A percentile compares a stretch with the other conserved stretches of the same genome.
Conservation (phyloP, 2,329 filamentous ascomycete genomes). For the Epichloe scottii region DNA sequence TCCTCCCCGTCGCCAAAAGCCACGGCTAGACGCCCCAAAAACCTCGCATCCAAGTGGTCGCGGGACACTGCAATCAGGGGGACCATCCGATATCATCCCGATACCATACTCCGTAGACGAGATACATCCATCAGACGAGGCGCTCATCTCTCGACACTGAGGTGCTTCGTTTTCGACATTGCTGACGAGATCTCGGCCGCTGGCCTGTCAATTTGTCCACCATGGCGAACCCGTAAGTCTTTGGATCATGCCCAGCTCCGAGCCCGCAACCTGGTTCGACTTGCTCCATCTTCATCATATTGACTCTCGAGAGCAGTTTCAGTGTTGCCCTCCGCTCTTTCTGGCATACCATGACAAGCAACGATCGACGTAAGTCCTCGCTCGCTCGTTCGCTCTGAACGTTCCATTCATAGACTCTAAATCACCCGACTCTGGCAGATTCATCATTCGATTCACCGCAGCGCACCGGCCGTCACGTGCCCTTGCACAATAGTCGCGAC, state of each 20-base stretch:
- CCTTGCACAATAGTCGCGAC: constrained; percentile 70
- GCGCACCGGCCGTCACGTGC: constrained; percentile 79
- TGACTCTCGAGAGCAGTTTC: constrained; percentile 33
- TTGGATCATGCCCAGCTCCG: too few relatives aligned
- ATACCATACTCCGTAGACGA: not conserved
- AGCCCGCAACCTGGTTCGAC: not conserved
- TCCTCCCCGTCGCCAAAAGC: not conserved
- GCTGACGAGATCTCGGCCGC: not conserved
- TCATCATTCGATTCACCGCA: constrained; percentile 89
- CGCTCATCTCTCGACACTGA: not conserved
- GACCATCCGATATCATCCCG: not conserved
- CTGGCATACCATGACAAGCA: constrained; percentile 81
- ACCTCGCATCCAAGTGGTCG: not conserved
- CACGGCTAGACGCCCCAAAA: not conserved
- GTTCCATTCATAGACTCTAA: not conserved
- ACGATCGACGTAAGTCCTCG: constrained; percentile 49
- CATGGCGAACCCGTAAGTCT: constrained; percentile 13
- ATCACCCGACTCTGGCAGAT: constrained; percentile 39
- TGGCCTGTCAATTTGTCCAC: constrained; percentile 1
- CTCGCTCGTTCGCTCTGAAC: not conserved
- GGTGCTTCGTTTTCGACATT: not conserved
- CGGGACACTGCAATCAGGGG: not conserved
- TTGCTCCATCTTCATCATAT: not conserved
- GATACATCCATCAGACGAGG: not conserved
- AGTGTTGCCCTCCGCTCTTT: constrained; percentile 71